These are phyloP conservation scores for Neolentinus lepideus DNA, from an alignment of 1,284 basidiomycete genomes.

Conservation along the genomic window DNA sequence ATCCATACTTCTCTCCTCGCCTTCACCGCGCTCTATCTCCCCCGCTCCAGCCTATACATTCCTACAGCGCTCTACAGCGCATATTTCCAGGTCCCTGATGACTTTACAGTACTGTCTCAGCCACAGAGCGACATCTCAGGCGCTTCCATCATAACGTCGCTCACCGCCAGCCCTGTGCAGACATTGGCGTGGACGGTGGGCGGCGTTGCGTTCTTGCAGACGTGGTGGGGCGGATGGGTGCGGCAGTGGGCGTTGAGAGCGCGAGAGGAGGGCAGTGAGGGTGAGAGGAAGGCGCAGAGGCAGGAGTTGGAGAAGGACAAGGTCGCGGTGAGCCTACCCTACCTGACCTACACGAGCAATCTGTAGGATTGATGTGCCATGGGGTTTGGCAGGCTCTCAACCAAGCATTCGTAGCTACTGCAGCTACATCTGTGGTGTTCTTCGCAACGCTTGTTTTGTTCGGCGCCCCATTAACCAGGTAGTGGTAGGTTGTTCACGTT, in stretches of 20 bases:
- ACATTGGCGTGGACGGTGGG: slow-evolving; percentile 57
- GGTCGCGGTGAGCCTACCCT: slow-evolving; percentile 15
- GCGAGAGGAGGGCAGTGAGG: slow-evolving; percentile 8
- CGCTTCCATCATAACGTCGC: slow-evolving; percentile 52
- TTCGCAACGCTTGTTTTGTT: slow-evolving; percentile 55
- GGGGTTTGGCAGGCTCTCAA: slow-evolving; percentile 29
- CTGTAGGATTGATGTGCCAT: slow-evolving; percentile 5
- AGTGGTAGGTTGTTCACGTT: slow-evolving; percentile 16
- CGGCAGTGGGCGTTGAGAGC: slow-evolving; percentile 35
- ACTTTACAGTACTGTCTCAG: slow-evolving; percentile 16
- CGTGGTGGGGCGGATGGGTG: slow-evolving; percentile 72
- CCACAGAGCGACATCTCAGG: slow-evolving; percentile 40
- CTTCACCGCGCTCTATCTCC: slow-evolving; percentile 61
- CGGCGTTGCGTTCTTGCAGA: slow-evolving; percentile 52
- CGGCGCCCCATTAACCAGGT: slow-evolving; percentile 69
- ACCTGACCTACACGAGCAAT: not conserved
- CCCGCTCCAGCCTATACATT: slow-evolving; percentile 47
- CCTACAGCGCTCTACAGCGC: slow-evolving; percentile 1
- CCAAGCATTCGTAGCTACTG: slow-evolving; percentile 48
- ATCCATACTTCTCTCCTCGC: slow-evolving; percentile 63
- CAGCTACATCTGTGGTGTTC: slow-evolving; percentile 38
- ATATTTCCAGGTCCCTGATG: slow-evolving; percentile 5
- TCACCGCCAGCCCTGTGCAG: slow-evolving; percentile 56
- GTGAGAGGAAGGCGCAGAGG: slow-evolving; percentile 16
- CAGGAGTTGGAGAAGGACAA: slow-evolving; percentile 27